Conservation (phyloP, 441 rosid species). For the Isatis lusitanica region DNA sequence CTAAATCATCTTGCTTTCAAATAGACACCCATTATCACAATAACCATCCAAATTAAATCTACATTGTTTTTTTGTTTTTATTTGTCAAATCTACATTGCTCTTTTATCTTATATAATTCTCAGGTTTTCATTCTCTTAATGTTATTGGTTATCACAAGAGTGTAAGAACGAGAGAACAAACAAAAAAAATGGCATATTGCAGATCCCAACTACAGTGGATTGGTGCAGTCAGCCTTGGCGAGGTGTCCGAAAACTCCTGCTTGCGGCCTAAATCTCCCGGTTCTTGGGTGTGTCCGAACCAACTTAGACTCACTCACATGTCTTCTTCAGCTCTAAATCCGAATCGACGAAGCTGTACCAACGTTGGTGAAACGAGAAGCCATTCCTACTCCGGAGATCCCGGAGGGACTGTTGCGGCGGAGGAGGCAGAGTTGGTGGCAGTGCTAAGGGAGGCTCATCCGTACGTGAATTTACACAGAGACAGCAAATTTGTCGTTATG, state of each 20-base stretch:
- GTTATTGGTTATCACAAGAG: background rate
- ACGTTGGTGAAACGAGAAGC: background rate
- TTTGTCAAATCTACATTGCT: background rate
- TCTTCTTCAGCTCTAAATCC: background rate
- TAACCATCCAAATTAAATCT: constrained; percentile 14
- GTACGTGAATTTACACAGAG: constrained; percentile 29
- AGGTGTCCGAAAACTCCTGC: background rate
- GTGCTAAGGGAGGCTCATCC: constrained; percentile 30
- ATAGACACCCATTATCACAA: background rate
- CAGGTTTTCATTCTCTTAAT: background rate
- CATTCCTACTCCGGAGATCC: background rate
- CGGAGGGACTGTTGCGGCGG: background rate
- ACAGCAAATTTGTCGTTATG: constrained; percentile 22
- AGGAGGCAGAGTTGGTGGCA: constrained; percentile 17
- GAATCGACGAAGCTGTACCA: background rate
- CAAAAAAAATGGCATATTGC: constrained; percentile 1
- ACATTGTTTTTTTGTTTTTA: too few relatives aligned
- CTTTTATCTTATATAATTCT: background rate
- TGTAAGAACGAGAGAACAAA: background rate
- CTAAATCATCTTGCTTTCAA: too few relatives aligned
- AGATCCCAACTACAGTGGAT: constrained; percentile 4
- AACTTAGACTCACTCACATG: background rate
- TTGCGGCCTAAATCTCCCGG: background rate
- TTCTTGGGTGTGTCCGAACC: constrained; percentile 11
- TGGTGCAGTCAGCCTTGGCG: background rate